Percentiles rank a stretch among this genome's conserved stretches.
These are phyloP conservation scores for Petunia secreta DNA, from an alignment of 257 asterid species.

Conservation along the genomic window DNA sequence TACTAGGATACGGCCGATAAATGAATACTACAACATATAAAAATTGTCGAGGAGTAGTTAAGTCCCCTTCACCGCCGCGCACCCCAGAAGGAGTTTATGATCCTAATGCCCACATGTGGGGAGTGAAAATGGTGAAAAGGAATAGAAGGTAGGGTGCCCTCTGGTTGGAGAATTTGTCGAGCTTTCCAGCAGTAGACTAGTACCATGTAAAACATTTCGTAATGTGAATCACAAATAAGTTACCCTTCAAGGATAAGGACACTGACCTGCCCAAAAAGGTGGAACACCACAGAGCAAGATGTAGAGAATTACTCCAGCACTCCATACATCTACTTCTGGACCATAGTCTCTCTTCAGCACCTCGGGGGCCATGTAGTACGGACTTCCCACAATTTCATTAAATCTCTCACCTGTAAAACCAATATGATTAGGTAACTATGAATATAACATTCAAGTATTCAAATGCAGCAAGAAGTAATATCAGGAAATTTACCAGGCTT, in stretches of 20 bases:
- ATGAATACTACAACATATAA: no score
- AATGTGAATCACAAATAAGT: slow-evolving; percentile 13
- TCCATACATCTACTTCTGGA: slow-evolving; percentile 60
- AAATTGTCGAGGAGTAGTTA: neutral
- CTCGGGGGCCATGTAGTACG: slow-evolving; percentile 60
- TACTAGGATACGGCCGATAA: no score
- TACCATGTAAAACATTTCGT: neutral
- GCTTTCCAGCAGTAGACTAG: neutral
- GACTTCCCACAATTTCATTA: slow-evolving; percentile 57
- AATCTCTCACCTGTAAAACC: slow-evolving; percentile 42
- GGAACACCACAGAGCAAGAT: slow-evolving; percentile 58
- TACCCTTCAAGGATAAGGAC: neutral
- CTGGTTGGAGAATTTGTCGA: neutral
- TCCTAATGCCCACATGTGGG: neutral
- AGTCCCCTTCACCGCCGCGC: neutral
- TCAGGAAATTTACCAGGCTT: slow-evolving; percentile 44
- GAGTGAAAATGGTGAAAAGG: neutral
- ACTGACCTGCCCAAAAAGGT: slow-evolving; percentile 58
- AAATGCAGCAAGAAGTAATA: neutral
- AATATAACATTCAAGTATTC: neutral
- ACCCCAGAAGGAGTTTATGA: neutral
- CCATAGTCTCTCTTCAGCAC: slow-evolving; percentile 57
- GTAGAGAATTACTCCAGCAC: slow-evolving; percentile 59
- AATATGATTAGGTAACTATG: neutral
- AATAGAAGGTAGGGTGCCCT: neutral